Conservation (phyloP, 306 rosid genomes). For the Vigna angularis region DNA sequence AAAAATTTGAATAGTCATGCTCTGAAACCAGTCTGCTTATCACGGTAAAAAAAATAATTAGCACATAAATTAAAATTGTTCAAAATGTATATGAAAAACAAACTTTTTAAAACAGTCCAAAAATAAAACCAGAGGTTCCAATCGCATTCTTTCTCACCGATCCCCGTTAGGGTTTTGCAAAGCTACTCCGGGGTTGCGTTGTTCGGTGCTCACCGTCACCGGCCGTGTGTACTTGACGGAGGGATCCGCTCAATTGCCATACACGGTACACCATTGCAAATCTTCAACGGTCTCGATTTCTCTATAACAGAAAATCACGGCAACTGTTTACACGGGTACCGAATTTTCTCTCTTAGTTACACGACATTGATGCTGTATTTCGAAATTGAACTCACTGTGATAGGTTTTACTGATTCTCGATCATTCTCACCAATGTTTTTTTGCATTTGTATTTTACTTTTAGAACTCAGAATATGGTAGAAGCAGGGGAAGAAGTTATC, state of each 20-base stretch:
- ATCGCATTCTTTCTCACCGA: not conserved
- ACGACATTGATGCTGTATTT: not conserved
- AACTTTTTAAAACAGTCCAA: too few species aligned
- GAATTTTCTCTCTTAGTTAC: not conserved
- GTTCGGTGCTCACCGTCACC: not conserved
- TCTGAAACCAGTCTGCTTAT: too few species aligned
- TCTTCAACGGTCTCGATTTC: not conserved
- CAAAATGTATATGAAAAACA: too few species aligned
- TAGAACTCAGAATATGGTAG: conserved; percentile 53
- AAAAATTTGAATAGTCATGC: too few species aligned
- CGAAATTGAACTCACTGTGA: not conserved
- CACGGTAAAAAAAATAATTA: too few species aligned
- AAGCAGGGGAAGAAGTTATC: conserved; percentile 35
- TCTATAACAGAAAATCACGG: not conserved
- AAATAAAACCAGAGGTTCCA: not conserved
- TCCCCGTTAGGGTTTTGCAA: conserved; percentile 39
- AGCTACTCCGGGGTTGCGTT: not conserved
- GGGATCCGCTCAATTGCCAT: not conserved
- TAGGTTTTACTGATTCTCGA: not conserved
- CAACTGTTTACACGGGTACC: not conserved
- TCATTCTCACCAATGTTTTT: not conserved
- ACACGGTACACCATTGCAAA: not conserved
- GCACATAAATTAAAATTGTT: too few species aligned
- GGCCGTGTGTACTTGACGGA: not conserved
- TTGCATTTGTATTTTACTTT: conserved; percentile 12